phyloP scores from a whole-genome alignment of 192 early-diverging fungal species.

The Chytriomyces hyalinus region DNA sequence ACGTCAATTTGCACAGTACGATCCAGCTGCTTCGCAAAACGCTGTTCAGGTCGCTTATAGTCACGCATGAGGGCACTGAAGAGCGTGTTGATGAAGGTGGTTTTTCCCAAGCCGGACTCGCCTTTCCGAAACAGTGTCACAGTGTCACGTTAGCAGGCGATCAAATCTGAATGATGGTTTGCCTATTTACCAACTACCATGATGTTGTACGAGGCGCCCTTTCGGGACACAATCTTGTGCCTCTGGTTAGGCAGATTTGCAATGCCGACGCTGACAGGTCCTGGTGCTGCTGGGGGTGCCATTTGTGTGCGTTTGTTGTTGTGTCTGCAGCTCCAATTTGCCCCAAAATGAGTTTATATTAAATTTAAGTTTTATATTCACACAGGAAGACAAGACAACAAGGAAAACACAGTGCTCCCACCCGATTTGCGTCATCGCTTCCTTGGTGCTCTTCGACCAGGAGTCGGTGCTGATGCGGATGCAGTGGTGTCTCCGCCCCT shows the following conservation, averaged over 20 bases:
- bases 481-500: constrained; percentile 13
- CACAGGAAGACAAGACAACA: too few species aligned
- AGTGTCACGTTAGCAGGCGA: background rate
- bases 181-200: constrained; percentile 84
- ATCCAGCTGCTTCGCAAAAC: constrained; percentile 91
- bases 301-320: background rate
- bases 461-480: background rate
- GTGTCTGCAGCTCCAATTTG: background rate
- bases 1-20: constrained; percentile 98
- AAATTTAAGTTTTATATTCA: background rate
- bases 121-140: constrained; percentile 52
- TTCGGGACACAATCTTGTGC: constrained; percentile 97
- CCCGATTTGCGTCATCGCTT: too few species aligned
- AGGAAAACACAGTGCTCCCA: too few species aligned
- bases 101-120: constrained; percentile 97
- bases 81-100: constrained; percentile 98
- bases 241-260: constrained; percentile 98
- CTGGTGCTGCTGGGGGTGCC: background rate
- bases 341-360: background rate
- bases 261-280: constrained; percentile 71
- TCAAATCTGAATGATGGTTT: background rate
- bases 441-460: too few species aligned
- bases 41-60: constrained; percentile 79
- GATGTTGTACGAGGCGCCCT: constrained; percentile 93
- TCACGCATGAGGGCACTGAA: constrained; percentile 94